Conservation (phyloP, 176 grass and related monocot genomes). For the Rhynchospora tenuis region DNA sequence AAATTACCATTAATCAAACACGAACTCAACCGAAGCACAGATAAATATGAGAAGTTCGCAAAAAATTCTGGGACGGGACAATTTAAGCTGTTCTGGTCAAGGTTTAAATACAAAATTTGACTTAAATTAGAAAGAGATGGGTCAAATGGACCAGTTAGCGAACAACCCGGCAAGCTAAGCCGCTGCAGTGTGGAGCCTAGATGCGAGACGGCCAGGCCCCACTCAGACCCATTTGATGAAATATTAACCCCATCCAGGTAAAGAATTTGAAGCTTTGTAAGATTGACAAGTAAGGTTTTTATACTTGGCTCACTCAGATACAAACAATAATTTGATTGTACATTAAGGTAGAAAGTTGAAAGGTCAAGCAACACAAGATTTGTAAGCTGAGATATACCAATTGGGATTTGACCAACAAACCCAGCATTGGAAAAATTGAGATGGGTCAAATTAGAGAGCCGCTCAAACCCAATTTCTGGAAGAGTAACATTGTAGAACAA, state of each 20-base stretch:
- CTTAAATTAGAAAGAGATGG: constrained; percentile 13
- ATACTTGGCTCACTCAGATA: constrained; percentile 22
- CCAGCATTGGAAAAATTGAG: constrained; percentile 48
- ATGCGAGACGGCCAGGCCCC: constrained; percentile 27
- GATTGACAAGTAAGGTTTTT: constrained; percentile 30
- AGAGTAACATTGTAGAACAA: constrained; percentile 24
- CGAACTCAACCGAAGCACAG: constrained; percentile 19
- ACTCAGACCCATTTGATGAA: constrained; percentile 17
- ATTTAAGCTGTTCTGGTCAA: constrained; percentile 24
- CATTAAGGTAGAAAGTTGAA: constrained; percentile 20
- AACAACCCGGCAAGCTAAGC: constrained; percentile 14
- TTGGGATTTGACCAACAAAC: constrained; percentile 34
- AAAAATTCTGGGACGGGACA: constrained; percentile 36
- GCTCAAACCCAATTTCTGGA: constrained; percentile 28
- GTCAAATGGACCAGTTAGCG: constrained; percentile 20
- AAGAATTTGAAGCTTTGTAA: constrained; percentile 34
- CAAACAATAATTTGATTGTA: background rate
- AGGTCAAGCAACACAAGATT: constrained; percentile 42
- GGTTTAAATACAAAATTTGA: constrained; percentile 18
- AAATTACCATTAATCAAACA: constrained; percentile 32
- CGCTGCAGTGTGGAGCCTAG: constrained; percentile 26
- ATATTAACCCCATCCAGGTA: constrained; percentile 30
- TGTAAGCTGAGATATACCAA: constrained; percentile 23
- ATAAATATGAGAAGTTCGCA: constrained; percentile 21
- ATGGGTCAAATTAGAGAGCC: constrained; percentile 29